Conservation (phyloP, 805 yeast species). For the Priceomyces melissophilus region DNA sequence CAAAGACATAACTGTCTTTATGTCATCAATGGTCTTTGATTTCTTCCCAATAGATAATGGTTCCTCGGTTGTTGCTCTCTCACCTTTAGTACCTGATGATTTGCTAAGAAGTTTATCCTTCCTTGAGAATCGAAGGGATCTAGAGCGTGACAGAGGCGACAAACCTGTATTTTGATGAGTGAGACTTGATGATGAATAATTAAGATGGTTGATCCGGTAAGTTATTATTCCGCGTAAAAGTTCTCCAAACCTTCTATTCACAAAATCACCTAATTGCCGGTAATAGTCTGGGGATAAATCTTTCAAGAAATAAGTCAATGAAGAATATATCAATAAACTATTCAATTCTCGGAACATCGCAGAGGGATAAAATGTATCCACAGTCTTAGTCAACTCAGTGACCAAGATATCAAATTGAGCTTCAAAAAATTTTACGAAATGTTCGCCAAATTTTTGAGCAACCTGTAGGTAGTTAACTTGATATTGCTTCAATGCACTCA, state of each 20-base stretch:
- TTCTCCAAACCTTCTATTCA: constrained; percentile 28
- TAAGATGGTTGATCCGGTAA: constrained; percentile 18
- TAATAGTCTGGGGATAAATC: constrained; percentile 51
- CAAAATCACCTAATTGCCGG: constrained; percentile 40
- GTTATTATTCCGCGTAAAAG: constrained; percentile 25
- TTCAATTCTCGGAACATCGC: constrained; percentile 22
- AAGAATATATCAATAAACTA: constrained; percentile 27
- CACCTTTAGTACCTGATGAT: constrained; percentile 6
- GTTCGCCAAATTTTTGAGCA: constrained; percentile 46
- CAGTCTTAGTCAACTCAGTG: constrained; percentile 28
- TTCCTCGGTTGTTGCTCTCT: constrained; percentile 3
- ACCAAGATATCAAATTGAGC: constrained; percentile 39
- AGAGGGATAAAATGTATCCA: constrained; percentile 20
- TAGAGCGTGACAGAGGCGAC: constrained; percentile 19
- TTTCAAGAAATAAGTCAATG: constrained; percentile 47
- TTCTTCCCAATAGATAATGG: constrained; percentile 9
- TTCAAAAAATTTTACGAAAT: constrained; percentile 38
- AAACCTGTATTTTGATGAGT: constrained; percentile 11
- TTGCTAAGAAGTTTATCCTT: constrained; percentile 24
- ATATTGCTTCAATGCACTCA: constrained; percentile 72
- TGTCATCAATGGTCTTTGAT: constrained; percentile 25
- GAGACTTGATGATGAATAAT: constrained; percentile 12
- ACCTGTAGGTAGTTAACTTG: constrained; percentile 57
- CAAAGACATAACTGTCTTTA: constrained; percentile 29
- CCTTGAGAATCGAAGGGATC: constrained; percentile 28